Base-by-base conservation (phyloP, 192 early-diverging fungal species). In the Coemansia sp. region DNA sequence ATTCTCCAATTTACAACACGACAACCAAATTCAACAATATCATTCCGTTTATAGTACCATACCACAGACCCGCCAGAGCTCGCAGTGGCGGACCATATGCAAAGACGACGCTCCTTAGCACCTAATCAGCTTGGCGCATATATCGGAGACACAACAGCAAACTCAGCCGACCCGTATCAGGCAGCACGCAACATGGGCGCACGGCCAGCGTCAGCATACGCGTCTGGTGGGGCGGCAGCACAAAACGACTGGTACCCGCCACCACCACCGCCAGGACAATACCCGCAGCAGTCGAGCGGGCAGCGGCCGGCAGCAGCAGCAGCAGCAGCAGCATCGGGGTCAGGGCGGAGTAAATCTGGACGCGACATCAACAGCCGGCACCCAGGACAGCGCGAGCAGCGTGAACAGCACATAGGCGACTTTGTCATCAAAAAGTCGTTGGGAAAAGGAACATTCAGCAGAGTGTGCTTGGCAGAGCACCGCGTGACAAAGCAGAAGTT, bases 381-480 rank as follows among this genome's bases (percentile, higher is more conserved):
- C 31, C 71, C 64, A 3, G 71, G 71, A 12, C 55, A 46, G 50
- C 69, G 62, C 47, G 60, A 63, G 38, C 66, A 60, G 23, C 63
- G 55, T n/a, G 76, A 68, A 35, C 70, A 68, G 38, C 58, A 61
- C 30, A 59, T 67, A 30, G 74, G 74, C 26, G 74, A 78, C 47
- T 78, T 71, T 67, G 49, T 63, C 20, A 67, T 78, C 30, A 78
- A 71, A 60, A 55, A 71, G 49, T 65, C 68, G 13, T 49, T 80
- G 28, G 79, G 79, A 13, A 75, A 71, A 41, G 79, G 79, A 5
- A 69, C 79, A 11, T 80, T 80, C 46, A 80, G 79, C 63, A 75
- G 76, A 50, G 79, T 80, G 19, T 72, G 53, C 37, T 49, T 80
- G 61, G 71, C 68, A 4, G 72, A 76, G 57, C 63, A 80, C 56